Base-by-base conservation (phyloP, 2,329 filamentous ascomycete species). In the Colletotrichum scovillei region DNA sequence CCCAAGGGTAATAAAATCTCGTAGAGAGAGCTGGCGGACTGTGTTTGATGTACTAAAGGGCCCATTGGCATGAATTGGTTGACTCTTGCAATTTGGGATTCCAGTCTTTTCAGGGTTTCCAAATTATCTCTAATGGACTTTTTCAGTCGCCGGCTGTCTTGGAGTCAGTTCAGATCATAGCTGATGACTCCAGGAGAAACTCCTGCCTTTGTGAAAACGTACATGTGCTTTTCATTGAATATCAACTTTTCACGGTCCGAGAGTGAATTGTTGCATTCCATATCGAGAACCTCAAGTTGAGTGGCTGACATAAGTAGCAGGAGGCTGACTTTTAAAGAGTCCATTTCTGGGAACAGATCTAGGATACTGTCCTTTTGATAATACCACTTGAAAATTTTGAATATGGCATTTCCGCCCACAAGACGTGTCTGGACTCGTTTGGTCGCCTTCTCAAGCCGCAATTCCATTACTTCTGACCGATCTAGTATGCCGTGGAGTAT, bases 341-440 rank as follows among this genome's bases (percentile, higher is more conserved):
- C 55, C 55, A 70, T 70, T 7, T 65, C 55, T 2, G 62, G 60
- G 5, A 59, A 30, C 3, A 46, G 55, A 4, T 49, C 5, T 0
- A 55, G 6, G 4, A 65, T 42, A 0, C 5, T 9, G 9, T 70
- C 67, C 30, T 60, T 70, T 2, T 70, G 28, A 5, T 53, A 53
- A 12, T 8, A 62, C 49, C 68, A 71, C 16, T 62, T 67, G 56
- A 67, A 0, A 14, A 62, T 57, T 8, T 24, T 24, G 0, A 42
- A 2, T 1, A 24, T 3, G 6, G 14, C 22, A 24, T 9, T 24
- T 5, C 16, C 14, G 1, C 9, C 14, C 24, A 5, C 42, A 1
- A 32, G 12, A 35, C 16, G 12, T 8, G 2, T 1, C 16, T 30
- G 30, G 28, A 32, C 14, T 2, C 6, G 30, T 11, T 1, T 32